These are phyloP conservation scores for Pythium myriotylum DNA, from an alignment of 352 stramenopile genomes.

Conservation along the genomic window DNA sequence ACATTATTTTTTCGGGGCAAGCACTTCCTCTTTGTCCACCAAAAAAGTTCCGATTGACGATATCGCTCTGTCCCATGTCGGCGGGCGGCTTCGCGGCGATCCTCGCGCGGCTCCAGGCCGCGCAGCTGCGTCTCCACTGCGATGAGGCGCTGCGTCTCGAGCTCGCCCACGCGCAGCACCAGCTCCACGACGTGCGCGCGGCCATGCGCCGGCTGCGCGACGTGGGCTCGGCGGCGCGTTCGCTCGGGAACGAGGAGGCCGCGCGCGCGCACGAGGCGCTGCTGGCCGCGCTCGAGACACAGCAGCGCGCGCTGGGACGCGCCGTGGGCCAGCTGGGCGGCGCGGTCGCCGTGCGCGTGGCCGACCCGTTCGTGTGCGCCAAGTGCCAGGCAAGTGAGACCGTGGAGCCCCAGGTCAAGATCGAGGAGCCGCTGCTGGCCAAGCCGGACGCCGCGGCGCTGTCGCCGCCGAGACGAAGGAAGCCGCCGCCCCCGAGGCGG, in stretches of 20 bases:
- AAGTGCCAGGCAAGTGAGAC: conserved; percentile 8
- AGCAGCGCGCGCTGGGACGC: conserved; percentile 11
- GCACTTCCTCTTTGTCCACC: no score
- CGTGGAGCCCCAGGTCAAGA: background rate
- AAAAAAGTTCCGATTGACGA: no score
- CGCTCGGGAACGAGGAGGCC: conserved; percentile 7
- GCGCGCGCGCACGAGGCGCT: background rate
- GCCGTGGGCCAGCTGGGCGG: conserved; percentile 12
- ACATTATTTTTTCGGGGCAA: no score
- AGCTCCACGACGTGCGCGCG: conserved; percentile 8
- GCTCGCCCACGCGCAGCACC: conserved; percentile 20
- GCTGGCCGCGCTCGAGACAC: background rate
- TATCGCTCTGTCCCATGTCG: no score
- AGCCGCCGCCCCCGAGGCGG: background rate
- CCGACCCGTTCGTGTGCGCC: conserved; percentile 12
- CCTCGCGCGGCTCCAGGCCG: conserved; percentile 21
- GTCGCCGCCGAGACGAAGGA: conserved; percentile 18
- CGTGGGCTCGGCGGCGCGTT: conserved; percentile 8
- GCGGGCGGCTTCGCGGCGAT: conserved; percentile 25
- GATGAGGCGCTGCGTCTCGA: conserved; percentile 24
- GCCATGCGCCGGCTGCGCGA: conserved; percentile 24
- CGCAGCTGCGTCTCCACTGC: conserved; percentile 23
- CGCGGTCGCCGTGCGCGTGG: background rate
- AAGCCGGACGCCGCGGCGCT: conserved; percentile 21
- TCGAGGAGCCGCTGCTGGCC: conserved; percentile 17